Evolutionary conservation across 2,329 filamentous ascomycete species (phyloP).

Genomic region (Leptodontidium sp.): DNA sequence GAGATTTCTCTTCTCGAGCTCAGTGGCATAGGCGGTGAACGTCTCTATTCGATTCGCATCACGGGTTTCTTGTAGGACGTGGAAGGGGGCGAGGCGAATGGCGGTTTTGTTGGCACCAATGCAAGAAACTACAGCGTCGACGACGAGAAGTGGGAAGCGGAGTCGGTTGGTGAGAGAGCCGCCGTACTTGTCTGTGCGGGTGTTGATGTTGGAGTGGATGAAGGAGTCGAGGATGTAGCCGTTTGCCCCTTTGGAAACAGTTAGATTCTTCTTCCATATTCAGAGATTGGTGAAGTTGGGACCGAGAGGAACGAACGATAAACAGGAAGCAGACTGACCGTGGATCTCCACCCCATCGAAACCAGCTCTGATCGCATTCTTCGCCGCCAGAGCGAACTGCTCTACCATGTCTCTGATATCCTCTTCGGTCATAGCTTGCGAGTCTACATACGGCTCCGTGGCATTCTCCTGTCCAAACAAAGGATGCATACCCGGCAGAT

Average conservation of each 20-base stretch:
- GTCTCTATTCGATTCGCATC: conserved; percentile 54
- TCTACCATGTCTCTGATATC: conserved; percentile 37
- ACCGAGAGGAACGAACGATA: too few species aligned
- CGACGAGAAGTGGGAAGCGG: conserved; percentile 58
- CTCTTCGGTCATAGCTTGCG: conserved; percentile 32
- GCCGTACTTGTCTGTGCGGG: conserved; percentile 39
- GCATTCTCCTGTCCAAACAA: not conserved
- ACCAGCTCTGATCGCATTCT: conserved; percentile 40
- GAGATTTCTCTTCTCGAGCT: conserved; percentile 50
- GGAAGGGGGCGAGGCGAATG: conserved; percentile 67
- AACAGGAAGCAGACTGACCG: not conserved
- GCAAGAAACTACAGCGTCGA: conserved; percentile 58
- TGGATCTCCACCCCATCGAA: conserved; percentile 44
- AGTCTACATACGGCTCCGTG: conserved; percentile 8
- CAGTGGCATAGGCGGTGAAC: conserved; percentile 55
- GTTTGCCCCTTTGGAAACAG: conserved; percentile 28
- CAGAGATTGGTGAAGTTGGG: too few species aligned
- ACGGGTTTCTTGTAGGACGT: conserved; percentile 58
- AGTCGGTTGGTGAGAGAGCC: conserved; percentile 44
- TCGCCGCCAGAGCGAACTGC: conserved; percentile 33
- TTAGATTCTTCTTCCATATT: too few species aligned
- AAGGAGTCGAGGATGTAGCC: conserved; percentile 44
- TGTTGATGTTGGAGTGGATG: conserved; percentile 38
- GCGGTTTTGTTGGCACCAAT: conserved; percentile 52
- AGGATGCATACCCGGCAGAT: conserved; percentile 20